A percentile compares a stretch with the other conserved stretches of the same genome.
phyloP scores from a whole-genome alignment of 1,284 basidiomycete species.

The Irpex sp. region DNA sequence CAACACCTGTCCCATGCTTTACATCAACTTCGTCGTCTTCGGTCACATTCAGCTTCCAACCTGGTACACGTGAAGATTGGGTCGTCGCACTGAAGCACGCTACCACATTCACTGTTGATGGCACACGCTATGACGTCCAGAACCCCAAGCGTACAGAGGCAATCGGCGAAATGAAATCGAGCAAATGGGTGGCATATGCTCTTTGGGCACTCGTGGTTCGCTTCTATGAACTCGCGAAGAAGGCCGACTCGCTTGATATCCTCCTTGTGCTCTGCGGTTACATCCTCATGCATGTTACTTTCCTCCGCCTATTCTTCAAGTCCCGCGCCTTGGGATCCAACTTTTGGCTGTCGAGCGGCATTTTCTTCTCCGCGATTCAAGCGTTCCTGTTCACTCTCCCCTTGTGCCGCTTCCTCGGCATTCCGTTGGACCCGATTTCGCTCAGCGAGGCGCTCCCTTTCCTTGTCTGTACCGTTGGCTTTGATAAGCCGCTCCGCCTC shows the following conservation, averaged over 20 bases:
- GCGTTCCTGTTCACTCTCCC: conserved; percentile 88
- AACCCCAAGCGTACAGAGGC: conserved; percentile 38
- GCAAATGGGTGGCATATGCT: conserved; percentile 87
- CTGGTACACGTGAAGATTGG: conserved; percentile 49
- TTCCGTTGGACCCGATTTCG: conserved; percentile 90
- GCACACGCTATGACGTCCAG: conserved; percentile 41
- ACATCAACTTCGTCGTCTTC: conserved; percentile 39
- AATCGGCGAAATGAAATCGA: conserved; percentile 66
- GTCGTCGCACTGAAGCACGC: conserved; percentile 39
- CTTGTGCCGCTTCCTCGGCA: conserved; percentile 77
- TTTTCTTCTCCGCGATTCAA: conserved; percentile 82
- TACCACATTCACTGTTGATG: conserved; percentile 33
- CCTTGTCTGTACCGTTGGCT: conserved; percentile 96
- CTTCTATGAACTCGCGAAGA: conserved; percentile 87
- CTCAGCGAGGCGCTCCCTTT: conserved; percentile 96
- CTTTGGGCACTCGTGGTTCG: conserved; percentile 74
- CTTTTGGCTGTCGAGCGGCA: conserved; percentile 86
- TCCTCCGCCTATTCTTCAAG: conserved; percentile 85
- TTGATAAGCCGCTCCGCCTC: conserved; percentile 94
- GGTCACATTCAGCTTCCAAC: conserved; percentile 57
- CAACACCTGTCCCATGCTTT: conserved; percentile 35
- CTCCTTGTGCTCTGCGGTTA: conserved; percentile 95
- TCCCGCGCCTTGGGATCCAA: conserved; percentile 85
- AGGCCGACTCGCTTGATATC: conserved; percentile 95
- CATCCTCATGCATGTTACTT: conserved; percentile 93